Conservation (phyloP, 1,139 yeast species). For the Wickerhamomyces sp. region DNA sequence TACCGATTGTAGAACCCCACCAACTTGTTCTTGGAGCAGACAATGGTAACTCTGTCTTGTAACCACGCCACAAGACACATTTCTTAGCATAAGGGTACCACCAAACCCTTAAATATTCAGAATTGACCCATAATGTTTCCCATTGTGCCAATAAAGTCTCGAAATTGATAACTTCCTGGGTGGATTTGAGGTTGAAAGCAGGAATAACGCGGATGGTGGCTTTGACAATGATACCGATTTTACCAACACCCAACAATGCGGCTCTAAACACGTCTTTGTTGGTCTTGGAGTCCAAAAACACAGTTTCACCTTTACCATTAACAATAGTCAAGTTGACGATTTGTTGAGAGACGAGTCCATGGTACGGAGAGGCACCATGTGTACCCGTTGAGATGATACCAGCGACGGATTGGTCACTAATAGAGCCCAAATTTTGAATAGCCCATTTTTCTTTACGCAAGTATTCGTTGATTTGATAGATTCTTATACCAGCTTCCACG, state of each 20-base stretch:
- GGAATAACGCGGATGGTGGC: constrained; percentile 89
- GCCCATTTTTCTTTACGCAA: constrained; percentile 66
- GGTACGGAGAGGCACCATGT: constrained; percentile 91
- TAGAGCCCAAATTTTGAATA: constrained; percentile 88
- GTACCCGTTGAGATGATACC: constrained; percentile 96
- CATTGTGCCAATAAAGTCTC: constrained; percentile 62
- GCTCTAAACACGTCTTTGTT: constrained; percentile 75
- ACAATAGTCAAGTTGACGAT: constrained; percentile 71
- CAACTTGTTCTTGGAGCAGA: constrained; percentile 71
- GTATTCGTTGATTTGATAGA: constrained; percentile 70
- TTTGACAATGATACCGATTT: constrained; percentile 82
- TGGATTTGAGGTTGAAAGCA: constrained; percentile 71
- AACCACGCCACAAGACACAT: constrained; percentile 88
- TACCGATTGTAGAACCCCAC: constrained; percentile 78
- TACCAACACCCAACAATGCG: constrained; percentile 83
- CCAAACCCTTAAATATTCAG: constrained; percentile 93
- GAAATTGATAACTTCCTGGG: constrained; percentile 77
- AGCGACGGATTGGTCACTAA: constrained; percentile 89
- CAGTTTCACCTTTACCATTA: constrained; percentile 66
- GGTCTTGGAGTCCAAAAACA: constrained; percentile 63
- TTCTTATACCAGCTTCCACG: constrained; percentile 86
- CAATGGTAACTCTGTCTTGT: constrained; percentile 56
- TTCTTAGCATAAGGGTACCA: constrained; percentile 93
- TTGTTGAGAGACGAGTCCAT: constrained; percentile 86
- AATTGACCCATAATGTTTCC: constrained; percentile 77